A percentile compares a stretch with the other conserved stretches of the same genome.
These are phyloP conservation scores for Pulicaria dysenterica DNA, from an alignment of 129 eudicot genomes.

Conservation along the genomic window DNA sequence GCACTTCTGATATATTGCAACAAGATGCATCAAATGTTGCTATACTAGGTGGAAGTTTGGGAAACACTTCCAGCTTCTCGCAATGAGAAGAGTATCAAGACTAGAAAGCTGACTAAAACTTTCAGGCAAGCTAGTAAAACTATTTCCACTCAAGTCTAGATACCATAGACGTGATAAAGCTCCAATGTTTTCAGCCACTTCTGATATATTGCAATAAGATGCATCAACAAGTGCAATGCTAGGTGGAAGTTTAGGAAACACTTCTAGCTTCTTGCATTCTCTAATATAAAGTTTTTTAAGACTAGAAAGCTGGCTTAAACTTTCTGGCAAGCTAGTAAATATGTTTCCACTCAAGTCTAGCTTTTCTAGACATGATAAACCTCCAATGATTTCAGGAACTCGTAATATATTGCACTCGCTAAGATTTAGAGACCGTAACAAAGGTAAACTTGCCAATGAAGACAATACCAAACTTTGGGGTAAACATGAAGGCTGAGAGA, in stretches of 20 bases:
- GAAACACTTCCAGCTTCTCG: slow-evolving; percentile 21
- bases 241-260: slow-evolving; percentile 15
- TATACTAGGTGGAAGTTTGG: slow-evolving; percentile 4
- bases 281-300: background rate
- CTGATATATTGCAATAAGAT: background rate
- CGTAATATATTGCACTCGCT: background rate
- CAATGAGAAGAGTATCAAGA: too few species aligned
- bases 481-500: background rate
- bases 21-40: background rate
- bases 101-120: too few species aligned
- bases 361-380: slow-evolving; percentile 19
- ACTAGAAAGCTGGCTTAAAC: slow-evolving; percentile 26
- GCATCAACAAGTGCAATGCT: background rate
- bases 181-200: too few species aligned
- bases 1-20: background rate
- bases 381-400: slow-evolving; percentile 2
- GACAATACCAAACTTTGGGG: slow-evolving; percentile 1
- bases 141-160: too few species aligned
- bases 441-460: slow-evolving; percentile 4
- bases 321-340: slow-evolving; percentile 26
- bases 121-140: too few species aligned
- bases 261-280: slow-evolving; percentile 22
- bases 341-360: background rate
- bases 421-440: background rate
- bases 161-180: too few species aligned